These are phyloP conservation scores for Seiridium cupressi DNA, from an alignment of 2,329 filamentous ascomycete genomes.

Conservation along the genomic window DNA sequence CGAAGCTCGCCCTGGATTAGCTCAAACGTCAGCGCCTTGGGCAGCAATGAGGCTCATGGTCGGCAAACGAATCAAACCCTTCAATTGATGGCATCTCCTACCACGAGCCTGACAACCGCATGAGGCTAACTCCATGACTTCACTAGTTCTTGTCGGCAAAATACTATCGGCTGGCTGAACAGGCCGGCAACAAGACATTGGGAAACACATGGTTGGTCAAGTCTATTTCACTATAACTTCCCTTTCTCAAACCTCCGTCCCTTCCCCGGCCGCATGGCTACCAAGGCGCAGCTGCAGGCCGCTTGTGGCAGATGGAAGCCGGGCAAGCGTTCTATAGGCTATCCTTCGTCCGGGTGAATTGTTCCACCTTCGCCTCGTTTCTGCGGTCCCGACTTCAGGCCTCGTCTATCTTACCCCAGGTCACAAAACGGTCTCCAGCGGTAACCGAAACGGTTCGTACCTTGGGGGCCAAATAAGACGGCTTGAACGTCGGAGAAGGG, in stretches of 20 bases:
- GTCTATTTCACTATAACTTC: constrained; percentile 33
- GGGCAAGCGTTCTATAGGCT: constrained; percentile 31
- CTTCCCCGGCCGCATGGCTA: constrained; percentile 17
- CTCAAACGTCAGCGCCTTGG: constrained; percentile 29
- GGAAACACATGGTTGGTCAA: constrained; percentile 83
- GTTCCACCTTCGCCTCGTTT: constrained; percentile 23
- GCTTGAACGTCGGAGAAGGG: background rate
- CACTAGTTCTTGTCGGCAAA: constrained; percentile 74
- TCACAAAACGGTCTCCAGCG: background rate
- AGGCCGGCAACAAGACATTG: constrained; percentile 83
- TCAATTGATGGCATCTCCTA: constrained; percentile 2
- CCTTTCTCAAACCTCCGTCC: constrained; percentile 16
- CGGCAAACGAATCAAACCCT: constrained; percentile 2
- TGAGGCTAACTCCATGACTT: constrained; percentile 46
- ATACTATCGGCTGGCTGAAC: constrained; percentile 89
- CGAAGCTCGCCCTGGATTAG: background rate
- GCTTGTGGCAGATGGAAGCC: constrained; percentile 29
- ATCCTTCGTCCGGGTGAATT: constrained; percentile 15
- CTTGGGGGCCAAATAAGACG: constrained; percentile 16
- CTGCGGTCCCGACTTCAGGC: constrained; percentile 9
- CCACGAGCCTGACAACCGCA: constrained; percentile 26
- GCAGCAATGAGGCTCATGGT: constrained; percentile 36
- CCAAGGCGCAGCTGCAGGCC: constrained; percentile 10
- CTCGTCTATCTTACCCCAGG: constrained; percentile 7
- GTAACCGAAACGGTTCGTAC: constrained; percentile 13